Evolutionary conservation across 352 stramenopile genomes (phyloP).

Genomic region (Elongisporangium undulatum): DNA sequence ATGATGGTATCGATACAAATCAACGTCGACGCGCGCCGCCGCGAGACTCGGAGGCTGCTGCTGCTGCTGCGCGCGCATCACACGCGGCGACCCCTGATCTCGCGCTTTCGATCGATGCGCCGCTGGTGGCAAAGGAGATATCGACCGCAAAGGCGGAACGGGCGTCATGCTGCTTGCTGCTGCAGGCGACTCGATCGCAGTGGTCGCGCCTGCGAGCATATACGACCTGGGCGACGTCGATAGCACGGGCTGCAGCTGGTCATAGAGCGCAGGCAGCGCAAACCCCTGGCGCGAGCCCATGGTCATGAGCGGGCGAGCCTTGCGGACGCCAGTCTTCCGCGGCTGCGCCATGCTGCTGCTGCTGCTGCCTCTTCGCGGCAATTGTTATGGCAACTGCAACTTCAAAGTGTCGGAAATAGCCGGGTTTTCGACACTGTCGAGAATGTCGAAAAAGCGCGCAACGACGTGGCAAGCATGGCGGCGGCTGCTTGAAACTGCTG

Average conservation of each 20-base stretch:
- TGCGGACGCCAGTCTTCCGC: constrained; percentile 5
- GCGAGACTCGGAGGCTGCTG: constrained; percentile 34
- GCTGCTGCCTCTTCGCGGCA: background rate
- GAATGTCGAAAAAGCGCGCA: background rate
- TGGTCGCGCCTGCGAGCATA: constrained; percentile 11
- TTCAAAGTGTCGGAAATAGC: background rate
- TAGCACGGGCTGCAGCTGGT: constrained; percentile 64
- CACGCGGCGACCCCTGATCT: constrained; percentile 18
- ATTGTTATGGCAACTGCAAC: background rate
- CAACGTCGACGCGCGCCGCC: constrained; percentile 32
- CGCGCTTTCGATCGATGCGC: constrained; percentile 11
- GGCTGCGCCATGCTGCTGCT: constrained; percentile 11
- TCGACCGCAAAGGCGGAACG: background rate
- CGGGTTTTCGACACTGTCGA: background rate
- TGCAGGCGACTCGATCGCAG: background rate
- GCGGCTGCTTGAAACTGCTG: background rate
- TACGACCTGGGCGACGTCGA: constrained; percentile 26
- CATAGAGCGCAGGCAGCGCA: constrained; percentile 39
- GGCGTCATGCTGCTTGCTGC: background rate
- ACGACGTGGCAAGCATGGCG: background rate
- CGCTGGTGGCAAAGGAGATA: background rate
- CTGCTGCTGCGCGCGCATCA: constrained; percentile 31
- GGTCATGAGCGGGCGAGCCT: constrained; percentile 20
- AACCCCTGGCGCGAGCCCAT: constrained; percentile 28
- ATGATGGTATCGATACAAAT: constrained; percentile 65